Evolutionary conservation across 768 basidiomycete genomes (phyloP), one percentile per base, ranked within the genome.

Genomic region (Fomitopsis pulvina): DNA sequence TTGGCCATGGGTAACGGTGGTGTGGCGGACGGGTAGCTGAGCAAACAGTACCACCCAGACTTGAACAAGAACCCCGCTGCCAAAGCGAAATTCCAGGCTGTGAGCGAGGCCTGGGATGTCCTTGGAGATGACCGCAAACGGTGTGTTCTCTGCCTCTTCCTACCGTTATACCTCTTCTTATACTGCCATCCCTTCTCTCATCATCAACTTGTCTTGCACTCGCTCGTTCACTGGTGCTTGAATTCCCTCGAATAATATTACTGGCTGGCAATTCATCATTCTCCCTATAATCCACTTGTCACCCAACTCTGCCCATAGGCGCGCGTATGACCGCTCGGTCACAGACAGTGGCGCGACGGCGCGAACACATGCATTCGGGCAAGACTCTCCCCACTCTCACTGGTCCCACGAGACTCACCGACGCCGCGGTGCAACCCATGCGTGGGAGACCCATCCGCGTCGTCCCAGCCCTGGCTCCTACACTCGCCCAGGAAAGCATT

Each of bases 21-120:
- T n/a, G n/a, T n/a, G n/a, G n/a, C n/a, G n/a, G n/a, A n/a, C n/a
- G n/a, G n/a, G 1, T 52, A 77, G 76, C 58, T 78, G 45, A 77
- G 75, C 67, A 78, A 78, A 51, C 53, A 62, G 52, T 66, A 68
- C 43, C 77, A 78, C 47, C 76, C 76, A 1, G 76, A 77, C 55
- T 56, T 72, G 8, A 66, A 65, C 46, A 61, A 64, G 29, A 74
- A 76, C 45, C 60, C 60, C 5, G 41, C 52, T 2, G 67, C 75
- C 1, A 68, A 65, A 48, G 60, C 64, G 48, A 75, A 62, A 43
- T 77, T 75, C 50, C 71, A 72, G 43, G 67, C 63, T 0, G 68
- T 74, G 44, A 76, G 72, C 54, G 77, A 76, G 44, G 76, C 76
- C 2, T 78, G 76, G 40, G 61, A 69, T 1, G 53, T 75, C 18